Conservation (phyloP, 345 rosid genomes). For the Pistacia atlantica region DNA sequence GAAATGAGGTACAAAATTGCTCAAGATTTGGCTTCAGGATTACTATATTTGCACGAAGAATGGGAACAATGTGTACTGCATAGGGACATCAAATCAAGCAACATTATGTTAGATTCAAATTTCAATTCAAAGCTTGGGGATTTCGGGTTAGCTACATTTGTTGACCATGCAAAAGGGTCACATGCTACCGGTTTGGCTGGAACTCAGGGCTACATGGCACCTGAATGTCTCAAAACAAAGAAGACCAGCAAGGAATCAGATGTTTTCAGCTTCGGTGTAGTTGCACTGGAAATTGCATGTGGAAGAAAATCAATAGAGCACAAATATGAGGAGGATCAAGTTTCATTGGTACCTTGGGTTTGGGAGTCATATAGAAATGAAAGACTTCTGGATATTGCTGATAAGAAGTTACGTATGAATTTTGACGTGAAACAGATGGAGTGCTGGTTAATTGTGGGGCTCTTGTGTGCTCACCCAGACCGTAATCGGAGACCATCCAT, state of each 20-base stretch:
- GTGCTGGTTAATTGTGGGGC: slow-evolving; percentile 19
- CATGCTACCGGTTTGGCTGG: slow-evolving; percentile 24
- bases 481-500: slow-evolving; percentile 11
- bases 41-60: slow-evolving; percentile 23
- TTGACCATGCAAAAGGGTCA: slow-evolving; percentile 14
- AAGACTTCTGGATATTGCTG: slow-evolving; percentile 4
- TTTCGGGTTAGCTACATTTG: slow-evolving; percentile 24
- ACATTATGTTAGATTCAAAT: slow-evolving; percentile 23
- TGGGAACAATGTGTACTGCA: slow-evolving; percentile 27
- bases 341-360: slow-evolving; percentile 13
- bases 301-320: slow-evolving; percentile 22
- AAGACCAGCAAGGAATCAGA: slow-evolving; percentile 38
- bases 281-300: slow-evolving; percentile 33
- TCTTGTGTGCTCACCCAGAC: slow-evolving; percentile 20
- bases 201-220: slow-evolving; percentile 27
- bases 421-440: slow-evolving; percentile 14
- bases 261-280: slow-evolving; percentile 41
- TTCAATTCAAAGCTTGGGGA: slow-evolving; percentile 27
- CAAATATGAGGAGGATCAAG: neutral
- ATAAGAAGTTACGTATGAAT: neutral
- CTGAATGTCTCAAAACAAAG: slow-evolving; percentile 11
- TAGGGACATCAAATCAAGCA: slow-evolving; percentile 27
- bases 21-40: slow-evolving; percentile 20
- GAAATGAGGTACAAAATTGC: slow-evolving; percentile 18
- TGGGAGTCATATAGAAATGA: slow-evolving; percentile 17